Evolutionary conservation across 106 monocot species (phyloP).

Genomic region (Xerophyta viscosa): DNA sequence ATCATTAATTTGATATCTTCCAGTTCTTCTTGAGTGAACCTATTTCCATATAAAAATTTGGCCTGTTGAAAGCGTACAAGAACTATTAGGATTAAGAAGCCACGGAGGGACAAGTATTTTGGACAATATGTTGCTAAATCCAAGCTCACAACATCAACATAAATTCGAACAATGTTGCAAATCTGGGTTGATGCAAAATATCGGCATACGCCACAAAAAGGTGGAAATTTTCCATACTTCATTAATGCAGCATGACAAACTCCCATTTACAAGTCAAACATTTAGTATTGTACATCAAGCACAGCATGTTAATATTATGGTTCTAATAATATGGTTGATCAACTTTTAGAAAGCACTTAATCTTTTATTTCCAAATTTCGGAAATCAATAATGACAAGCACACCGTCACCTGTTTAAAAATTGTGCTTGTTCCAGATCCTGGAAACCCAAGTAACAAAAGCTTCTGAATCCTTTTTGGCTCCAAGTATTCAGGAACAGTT

Average conservation of each 20-base stretch:
- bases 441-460: conserved; percentile 77
- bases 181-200: too few species aligned
- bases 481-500: conserved; percentile 69
- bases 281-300: too few species aligned
- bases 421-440: conserved; percentile 85
- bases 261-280: too few species aligned
- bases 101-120: too few species aligned
- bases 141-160: background rate
- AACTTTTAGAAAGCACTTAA: too few species aligned
- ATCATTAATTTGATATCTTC: conserved; percentile 83
- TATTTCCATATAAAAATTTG: conserved; percentile 76
- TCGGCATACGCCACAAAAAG: too few species aligned
- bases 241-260: too few species aligned
- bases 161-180: too few species aligned
- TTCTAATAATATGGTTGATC: too few species aligned
- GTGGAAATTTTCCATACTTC: too few species aligned
- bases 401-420: conserved; percentile 78
- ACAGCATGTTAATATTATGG: too few species aligned
- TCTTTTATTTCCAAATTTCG: background rate
- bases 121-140: background rate
- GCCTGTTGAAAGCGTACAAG: conserved; percentile 33
- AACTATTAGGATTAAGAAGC: background rate
- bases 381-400: background rate
- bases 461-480: conserved; percentile 74
- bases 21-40: conserved; percentile 65